A percentile compares a stretch with the other conserved stretches of the same genome.
These are phyloP conservation scores for Cupressus sempervirens DNA, from an alignment of 75 land plant genomes.

Conservation along the genomic window DNA sequence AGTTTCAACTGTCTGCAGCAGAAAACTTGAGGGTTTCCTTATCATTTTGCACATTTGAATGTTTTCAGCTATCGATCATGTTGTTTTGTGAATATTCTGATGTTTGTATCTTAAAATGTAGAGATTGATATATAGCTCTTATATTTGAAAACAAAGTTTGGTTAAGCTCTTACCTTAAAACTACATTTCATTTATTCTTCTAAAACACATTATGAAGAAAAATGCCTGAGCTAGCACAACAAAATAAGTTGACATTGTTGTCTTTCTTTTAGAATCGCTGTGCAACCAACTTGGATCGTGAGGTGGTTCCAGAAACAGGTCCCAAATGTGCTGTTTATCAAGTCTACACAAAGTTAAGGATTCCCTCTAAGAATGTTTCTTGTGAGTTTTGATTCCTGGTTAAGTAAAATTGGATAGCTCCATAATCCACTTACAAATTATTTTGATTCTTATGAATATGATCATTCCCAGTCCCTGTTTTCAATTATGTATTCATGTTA, in stretches of 20 bases:
- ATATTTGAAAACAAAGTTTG: neutral
- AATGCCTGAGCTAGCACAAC: neutral
- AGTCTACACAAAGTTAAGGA: conserved; percentile 23
- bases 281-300: conserved; percentile 30
- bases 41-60: neutral
- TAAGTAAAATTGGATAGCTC: neutral
- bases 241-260: neutral
- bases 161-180: neutral
- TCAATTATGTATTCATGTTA: neutral
- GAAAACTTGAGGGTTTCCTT: neutral
- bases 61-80: neutral
- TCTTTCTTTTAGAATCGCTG: conserved; percentile 19
- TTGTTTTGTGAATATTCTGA: neutral
- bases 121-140: neutral
- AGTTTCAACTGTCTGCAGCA: neutral
- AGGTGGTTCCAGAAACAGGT: conserved; percentile 23
- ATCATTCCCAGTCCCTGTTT: neutral
- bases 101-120: neutral
- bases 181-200: neutral
- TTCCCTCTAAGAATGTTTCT: neutral
- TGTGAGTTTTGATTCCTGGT: neutral
- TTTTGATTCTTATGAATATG: neutral
- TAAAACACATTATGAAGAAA: neutral
- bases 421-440: neutral
- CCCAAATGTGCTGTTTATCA: conserved; percentile 25